Conservation (phyloP, 768 basidiomycete genomes). For the Lentinula boryana region DNA sequence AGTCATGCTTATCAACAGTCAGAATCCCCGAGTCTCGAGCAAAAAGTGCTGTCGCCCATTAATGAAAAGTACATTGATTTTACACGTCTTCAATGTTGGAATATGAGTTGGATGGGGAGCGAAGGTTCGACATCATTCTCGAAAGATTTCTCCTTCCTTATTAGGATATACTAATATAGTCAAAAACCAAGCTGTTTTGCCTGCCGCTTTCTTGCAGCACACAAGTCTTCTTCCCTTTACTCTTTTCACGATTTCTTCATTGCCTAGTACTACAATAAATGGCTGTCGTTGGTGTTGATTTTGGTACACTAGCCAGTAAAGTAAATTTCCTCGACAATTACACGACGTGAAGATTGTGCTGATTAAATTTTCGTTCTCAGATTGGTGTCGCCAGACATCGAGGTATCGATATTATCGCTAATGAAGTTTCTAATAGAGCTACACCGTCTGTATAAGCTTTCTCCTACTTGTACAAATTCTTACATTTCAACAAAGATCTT, state of each 20-base stretch:
- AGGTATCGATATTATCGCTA: conserved; percentile 97
- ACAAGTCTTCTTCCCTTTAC: not conserved
- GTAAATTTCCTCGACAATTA: conserved; percentile 29
- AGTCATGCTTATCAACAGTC: no score
- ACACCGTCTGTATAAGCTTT: conserved; percentile 68
- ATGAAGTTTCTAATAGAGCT: conserved; percentile 95
- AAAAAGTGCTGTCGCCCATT: no score
- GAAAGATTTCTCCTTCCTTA: not conserved
- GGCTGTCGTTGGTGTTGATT: conserved; percentile 95
- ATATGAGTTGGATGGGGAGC: not conserved
- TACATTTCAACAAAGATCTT: conserved; percentile 50
- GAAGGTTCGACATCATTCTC: not conserved
- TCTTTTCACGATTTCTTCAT: conserved; percentile 15
- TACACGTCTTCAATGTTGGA: not conserved
- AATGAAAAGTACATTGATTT: no score
- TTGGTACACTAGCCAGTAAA: conserved; percentile 88
- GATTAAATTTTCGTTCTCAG: conserved; percentile 27
- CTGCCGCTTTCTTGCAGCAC: not conserved
- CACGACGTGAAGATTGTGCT: conserved; percentile 3
- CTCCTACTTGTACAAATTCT: not conserved
- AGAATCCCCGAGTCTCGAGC: no score
- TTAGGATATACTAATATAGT: not conserved
- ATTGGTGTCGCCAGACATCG: conserved; percentile 94
- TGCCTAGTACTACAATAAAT: conserved; percentile 26
- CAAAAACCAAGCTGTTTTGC: not conserved